Base-by-base conservation (phyloP, 1,284 basidiomycete genomes). In the Porphyrellus sp. region DNA sequence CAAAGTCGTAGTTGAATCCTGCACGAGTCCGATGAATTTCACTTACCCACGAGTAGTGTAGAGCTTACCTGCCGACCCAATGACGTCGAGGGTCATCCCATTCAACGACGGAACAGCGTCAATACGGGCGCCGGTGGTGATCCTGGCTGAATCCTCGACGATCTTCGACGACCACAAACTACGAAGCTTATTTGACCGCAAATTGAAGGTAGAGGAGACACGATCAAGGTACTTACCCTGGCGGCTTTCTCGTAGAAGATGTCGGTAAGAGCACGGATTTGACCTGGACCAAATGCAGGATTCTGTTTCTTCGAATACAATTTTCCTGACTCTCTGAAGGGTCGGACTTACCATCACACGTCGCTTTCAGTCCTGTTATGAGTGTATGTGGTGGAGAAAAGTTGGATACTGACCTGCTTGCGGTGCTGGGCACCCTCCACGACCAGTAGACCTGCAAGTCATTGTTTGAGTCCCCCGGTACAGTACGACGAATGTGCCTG, bases 271-370 rank as follows among this genome's bases (percentile, higher is more conserved):
- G n/a, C 40, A 7, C 40, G 40, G 20, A 41, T 27, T 12, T 41
- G 40, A 13, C 25, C 63, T 0, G 74, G 72, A 1, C 80, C 77
- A 55, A 85, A 83, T 0, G 80, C 81, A 16, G 81, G 82, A 57
- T 82, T 83, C 82, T 79, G 25, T 16, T 5, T n/a, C 4, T 28
- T 13, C 6, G 7, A 28, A 6, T 41, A 12, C 25, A 41, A 5
- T 27, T 18, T 5, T 24, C 21, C 7, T 13, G 12, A 24, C 40
- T 27, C n/a, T 27, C 25, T 18, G 8, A 15, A 28, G 12, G 40
- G n/a, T 15, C 8, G 5, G 27, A 7, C 13, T 27, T 28, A 41
- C 40, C 40, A 41, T 41, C n/a, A 41, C 20, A 12, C 40, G 40
- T 28, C 40, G 40, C 40, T 41, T 27, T 9, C 40, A 7, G 7